Conservation (phyloP, 257 asterid species). For the Nemophila menziesii region DNA sequence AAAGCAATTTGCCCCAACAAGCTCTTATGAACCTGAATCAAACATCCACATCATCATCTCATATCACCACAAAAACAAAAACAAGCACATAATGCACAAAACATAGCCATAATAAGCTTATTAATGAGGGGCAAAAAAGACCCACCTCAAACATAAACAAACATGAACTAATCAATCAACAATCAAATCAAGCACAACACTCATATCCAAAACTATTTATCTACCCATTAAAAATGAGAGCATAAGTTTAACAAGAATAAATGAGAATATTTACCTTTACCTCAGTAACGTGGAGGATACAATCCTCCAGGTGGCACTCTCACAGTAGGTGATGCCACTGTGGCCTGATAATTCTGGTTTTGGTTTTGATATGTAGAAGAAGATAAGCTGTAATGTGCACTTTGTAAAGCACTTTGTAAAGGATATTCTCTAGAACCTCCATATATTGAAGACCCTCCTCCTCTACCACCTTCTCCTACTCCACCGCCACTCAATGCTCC, state of each 20-base stretch:
- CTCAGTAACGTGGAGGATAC: constrained; percentile 67
- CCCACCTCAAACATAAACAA: background rate
- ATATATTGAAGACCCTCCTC: constrained; percentile 53
- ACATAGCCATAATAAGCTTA: no score
- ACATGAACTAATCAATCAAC: background rate
- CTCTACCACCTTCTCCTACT: constrained; percentile 24
- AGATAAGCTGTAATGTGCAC: constrained; percentile 29
- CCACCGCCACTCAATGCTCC: constrained; percentile 11
- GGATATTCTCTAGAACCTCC: constrained; percentile 46
- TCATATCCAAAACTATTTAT: no score
- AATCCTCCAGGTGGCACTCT: constrained; percentile 57
- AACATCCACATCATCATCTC: no score
- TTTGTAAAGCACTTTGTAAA: no score
- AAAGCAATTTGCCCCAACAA: no score
- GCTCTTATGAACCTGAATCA: no score
- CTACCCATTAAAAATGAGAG: background rate
- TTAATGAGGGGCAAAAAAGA: no score
- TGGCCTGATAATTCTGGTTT: constrained; percentile 41
- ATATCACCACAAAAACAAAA: no score
- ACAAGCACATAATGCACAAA: no score
- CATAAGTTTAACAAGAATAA: background rate
- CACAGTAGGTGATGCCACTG: constrained; percentile 39
- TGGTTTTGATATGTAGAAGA: constrained; percentile 39
- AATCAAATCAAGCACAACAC: no score
- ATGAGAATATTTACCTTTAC: constrained; percentile 46